Conservation (phyloP, 2,329 filamentous ascomycete genomes). For the Cercospora sesami region DNA sequence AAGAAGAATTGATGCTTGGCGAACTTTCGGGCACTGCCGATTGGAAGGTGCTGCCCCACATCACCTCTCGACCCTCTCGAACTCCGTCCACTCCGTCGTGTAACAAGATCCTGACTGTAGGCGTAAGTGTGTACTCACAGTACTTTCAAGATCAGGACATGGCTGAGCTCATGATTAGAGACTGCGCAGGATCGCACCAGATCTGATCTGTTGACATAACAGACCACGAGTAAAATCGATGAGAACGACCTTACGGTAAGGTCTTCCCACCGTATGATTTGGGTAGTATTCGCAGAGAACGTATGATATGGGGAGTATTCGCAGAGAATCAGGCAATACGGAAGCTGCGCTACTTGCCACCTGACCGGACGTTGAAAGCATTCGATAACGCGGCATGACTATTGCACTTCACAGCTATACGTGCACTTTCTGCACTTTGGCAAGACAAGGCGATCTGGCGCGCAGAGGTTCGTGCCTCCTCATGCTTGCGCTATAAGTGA, state of each 20-base stretch:
- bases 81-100: neutral
- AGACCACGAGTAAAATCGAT: neutral
- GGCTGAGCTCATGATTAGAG: neutral
- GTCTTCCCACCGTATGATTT: neutral
- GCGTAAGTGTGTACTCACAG: neutral
- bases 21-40: neutral
- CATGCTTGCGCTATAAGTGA: neutral
- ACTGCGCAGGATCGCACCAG: neutral
- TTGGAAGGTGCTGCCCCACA: neutral
- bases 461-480: neutral
- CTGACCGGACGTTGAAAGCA: neutral
- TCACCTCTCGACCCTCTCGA: neutral
- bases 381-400: neutral
- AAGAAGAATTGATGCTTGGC: constrained; percentile 2
- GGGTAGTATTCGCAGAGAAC: neutral
- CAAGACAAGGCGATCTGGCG: neutral
- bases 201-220: too few species aligned
- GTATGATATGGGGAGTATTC: too few species aligned
- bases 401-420: neutral
- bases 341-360: too few species aligned
- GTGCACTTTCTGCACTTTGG: neutral
- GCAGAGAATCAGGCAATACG: neutral
- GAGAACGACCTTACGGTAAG: neutral
- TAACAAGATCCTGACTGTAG: neutral
- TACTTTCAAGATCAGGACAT: neutral